Base-by-base conservation (phyloP, 352 stramenopile species). In the Pythium sp. region DNA sequence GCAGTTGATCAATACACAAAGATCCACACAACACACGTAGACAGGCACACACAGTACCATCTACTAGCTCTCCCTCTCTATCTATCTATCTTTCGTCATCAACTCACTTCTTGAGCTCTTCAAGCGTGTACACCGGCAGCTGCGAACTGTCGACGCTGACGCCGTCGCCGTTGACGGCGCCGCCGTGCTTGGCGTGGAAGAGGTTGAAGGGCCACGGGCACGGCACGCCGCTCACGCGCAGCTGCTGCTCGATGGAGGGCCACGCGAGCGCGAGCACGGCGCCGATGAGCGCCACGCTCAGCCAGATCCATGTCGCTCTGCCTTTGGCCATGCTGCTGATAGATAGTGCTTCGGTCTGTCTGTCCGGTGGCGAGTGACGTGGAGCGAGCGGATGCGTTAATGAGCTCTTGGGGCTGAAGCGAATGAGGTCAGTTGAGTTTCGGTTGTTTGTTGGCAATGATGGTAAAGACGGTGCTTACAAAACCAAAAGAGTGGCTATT, bases 131-230 rank as follows among this genome's bases (percentile, higher is more conserved):
- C 49, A 57, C 71, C n/a, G 61, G 49, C 55, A 82, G 74, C 57
- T 86, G 68, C 0, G 69, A 68, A 20, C 66, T 70, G 2, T 69
- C 72, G 18, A 58, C 57, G 12, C 69, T 38, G 20, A 73, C 69
- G 20, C 73, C 70, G 43, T 11, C 46, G 65, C 68, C 6, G 58
- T 46, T 36, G 38, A 46, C 38, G 14, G 38, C 14, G 56, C 71
- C 55, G 51, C 69, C 72, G 1, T 70, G 65, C 34, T 74, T 30
- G 30, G 51, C 68, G 51, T 81, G 49, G 64, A 89, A 72, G 70
- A 83, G 62, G n/a, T 62, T 78, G 70, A 92, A 89, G 1, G 84
- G 79, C 72, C 86, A 94, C 24, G 86, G 86, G 28, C 86, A 94
- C 58, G 73, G 72, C 58, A 80, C 77, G 63, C 82, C 83, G 56